A percentile compares a stretch with the other conserved stretches of the same genome.
phyloP scores from a whole-genome alignment of 352 stramenopile genomes.

The Hyaloperonospora arabidopsidis region DNA sequence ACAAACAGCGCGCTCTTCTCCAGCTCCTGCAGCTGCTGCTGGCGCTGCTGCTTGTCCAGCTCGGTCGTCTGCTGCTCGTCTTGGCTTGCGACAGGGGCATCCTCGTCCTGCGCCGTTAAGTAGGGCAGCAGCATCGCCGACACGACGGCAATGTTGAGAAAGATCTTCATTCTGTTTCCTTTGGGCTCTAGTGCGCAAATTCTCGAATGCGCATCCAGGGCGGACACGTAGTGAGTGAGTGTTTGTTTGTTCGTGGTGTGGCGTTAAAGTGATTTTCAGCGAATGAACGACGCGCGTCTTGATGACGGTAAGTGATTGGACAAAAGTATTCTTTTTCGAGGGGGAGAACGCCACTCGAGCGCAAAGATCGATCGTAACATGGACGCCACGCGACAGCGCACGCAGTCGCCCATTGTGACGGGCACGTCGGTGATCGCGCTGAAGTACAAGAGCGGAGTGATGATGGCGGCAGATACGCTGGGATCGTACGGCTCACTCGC shows the following conservation, averaged over 20 bases:
- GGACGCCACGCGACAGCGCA: conserved; percentile 63
- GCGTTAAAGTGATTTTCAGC: background rate
- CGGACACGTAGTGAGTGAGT: conserved; percentile 9
- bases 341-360: conserved; percentile 10
- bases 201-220: conserved; percentile 10
- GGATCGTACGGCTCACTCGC: conserved; percentile 96
- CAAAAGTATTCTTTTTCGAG: conserved; percentile 2
- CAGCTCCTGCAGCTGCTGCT: conserved; percentile 46
- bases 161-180: conserved; percentile 45
- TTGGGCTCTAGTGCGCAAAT: conserved; percentile 2
- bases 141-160: conserved; percentile 32
- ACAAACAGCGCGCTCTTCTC: conserved; percentile 52
- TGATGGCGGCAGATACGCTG: conserved; percentile 97
- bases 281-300: background rate
- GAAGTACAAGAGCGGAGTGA: conserved; percentile 93
- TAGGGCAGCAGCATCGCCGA: conserved; percentile 36
- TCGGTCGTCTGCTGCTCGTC: conserved; percentile 10
- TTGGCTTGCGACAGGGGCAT: conserved; percentile 13
- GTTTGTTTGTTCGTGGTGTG: background rate
- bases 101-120: conserved; percentile 14
- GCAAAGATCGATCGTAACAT: conserved; percentile 37
- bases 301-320: conserved; percentile 6
- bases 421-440: conserved; percentile 95
- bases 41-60: too few species aligned
- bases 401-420: conserved; percentile 93